Percentiles rank a stretch among this genome's conserved stretches.
These are phyloP conservation scores for Plasmopara halstedii DNA, from an alignment of 352 stramenopile genomes.

Conservation along the genomic window DNA sequence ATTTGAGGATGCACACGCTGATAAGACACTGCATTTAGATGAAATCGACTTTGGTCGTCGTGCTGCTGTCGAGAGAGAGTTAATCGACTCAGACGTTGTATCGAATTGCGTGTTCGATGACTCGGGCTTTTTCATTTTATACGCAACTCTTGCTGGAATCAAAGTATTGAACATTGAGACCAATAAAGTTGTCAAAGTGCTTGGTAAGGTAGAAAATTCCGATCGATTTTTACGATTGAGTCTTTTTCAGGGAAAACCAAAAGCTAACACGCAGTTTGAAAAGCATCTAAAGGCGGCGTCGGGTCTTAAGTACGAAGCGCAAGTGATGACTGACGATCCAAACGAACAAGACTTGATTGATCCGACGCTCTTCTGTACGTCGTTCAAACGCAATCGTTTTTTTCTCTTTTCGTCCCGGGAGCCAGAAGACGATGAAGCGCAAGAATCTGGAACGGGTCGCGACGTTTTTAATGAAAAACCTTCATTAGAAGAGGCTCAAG, in stretches of 20 bases:
- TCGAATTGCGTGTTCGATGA: conserved; percentile 95
- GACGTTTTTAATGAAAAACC: conserved; percentile 99
- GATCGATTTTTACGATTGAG: conserved; percentile 92
- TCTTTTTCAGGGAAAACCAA: conserved; percentile 93
- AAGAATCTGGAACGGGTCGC: conserved; percentile 47
- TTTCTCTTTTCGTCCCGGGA: conserved; percentile 96
- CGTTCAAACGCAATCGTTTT: conserved; percentile 91
- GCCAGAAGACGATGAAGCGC: conserved; percentile 73
- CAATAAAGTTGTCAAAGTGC: conserved; percentile 87
- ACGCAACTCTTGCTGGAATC: conserved; percentile 93
- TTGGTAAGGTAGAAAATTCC: conserved; percentile 94
- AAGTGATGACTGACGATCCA: conserved; percentile 53
- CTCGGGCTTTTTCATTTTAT: conserved; percentile 93
- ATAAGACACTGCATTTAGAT: conserved; percentile 73
- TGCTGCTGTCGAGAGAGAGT: conserved; percentile 77
- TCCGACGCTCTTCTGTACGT: conserved; percentile 83
- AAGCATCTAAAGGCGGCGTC: conserved; percentile 51
- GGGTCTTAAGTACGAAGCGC: conserved; percentile 38
- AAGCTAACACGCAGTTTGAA: conserved; percentile 95
- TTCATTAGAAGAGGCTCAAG: conserved; percentile 88
- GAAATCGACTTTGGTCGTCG: conserved; percentile 84
- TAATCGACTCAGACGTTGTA: conserved; percentile 35
- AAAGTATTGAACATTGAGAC: conserved; percentile 95
- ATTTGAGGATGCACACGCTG: conserved; percentile 83
- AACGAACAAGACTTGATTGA: conserved; percentile 45